Conservation (phyloP, 208 protist genomes). For the Porcisia hertigi region DNA sequence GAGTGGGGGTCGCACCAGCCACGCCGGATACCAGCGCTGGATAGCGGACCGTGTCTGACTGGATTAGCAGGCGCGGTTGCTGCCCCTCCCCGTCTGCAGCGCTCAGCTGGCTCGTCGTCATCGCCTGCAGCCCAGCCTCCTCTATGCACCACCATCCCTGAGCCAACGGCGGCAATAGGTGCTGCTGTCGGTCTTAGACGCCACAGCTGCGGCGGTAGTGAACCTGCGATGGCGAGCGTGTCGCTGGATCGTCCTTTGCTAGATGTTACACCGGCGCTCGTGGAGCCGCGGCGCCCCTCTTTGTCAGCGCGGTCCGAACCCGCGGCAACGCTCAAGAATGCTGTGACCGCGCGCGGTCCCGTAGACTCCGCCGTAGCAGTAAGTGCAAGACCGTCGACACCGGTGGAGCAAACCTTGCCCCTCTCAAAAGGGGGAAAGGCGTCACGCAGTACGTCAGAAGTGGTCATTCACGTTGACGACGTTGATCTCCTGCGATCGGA, state of each 20-base stretch:
- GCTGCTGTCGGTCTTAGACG: neutral
- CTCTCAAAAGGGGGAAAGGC: neutral
- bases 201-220: constrained; percentile 1
- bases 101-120: constrained; percentile 24
- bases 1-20: constrained; percentile 20
- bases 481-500: constrained; percentile 1
- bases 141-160: neutral
- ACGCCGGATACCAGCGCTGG: constrained; percentile 11
- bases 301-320: constrained; percentile 2
- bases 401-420: constrained; percentile 7
- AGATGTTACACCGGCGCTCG: constrained; percentile 9
- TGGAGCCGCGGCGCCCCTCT: constrained; percentile 28
- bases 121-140: constrained; percentile 8
- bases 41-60: constrained; percentile 9
- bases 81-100: constrained; percentile 43
- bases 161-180: neutral
- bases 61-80: constrained; percentile 2
- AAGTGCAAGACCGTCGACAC: neutral
- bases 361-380: neutral
- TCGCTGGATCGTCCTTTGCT: constrained; percentile 2
- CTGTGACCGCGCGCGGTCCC: neutral
- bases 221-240: neutral
- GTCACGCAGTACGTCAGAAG: neutral
- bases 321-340: neutral
- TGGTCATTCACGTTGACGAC: neutral